Base-by-base conservation (phyloP, 768 basidiomycete species). In the Rhodotorula babjevae region DNA sequence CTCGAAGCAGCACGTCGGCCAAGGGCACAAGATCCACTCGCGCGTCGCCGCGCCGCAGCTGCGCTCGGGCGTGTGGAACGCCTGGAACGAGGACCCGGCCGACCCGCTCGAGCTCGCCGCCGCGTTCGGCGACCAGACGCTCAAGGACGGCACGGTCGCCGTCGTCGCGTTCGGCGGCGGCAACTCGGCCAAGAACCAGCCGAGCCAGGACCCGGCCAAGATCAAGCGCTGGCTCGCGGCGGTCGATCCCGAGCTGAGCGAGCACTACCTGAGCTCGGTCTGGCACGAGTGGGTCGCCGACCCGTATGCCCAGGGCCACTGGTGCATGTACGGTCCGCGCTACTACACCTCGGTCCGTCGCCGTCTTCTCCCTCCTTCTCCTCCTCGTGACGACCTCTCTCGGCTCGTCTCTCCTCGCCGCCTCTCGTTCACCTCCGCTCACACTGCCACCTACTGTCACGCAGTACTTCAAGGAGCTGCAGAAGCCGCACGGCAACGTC, bases 401-500 rank as follows among this genome's bases (percentile, higher is more conserved):
- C n/a, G n/a, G n/a, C n/a, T n/a, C n/a, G 36, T 9, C 36, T 36
- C 36, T 36, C 36, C 36, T 9, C 36, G 4, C 36, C 36, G 36
- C 9, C 36, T 9, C 36, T 36, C 36, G 36, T 9, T 1, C 18
- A 11, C 3, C 18, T 21, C 33, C 7, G 19, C 31, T 31, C 8
- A 31, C 56, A 10, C 29, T 10, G 0, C 33, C 14, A 5, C 31
- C 33, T 15, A 4, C 56, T 18, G 19, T 21, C 56, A 2, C 21
- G 59, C 42, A 42, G 40, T 65, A 42, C 63, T 42, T 42, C 40
- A 31, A n/a, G 42, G 63, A 65, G 55, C 42, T 65, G 19, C 40
- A 65, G n/a, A 65, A 65, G 63, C 63, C 63, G 53, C 63, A 65
- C 29, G 63, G 63, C 53, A 65, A 65, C 53, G 18, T 65, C 29